Percentiles rank a stretch among this genome's conserved stretches.
These are phyloP conservation scores for Erythrophleum fordii DNA, from an alignment of 306 rosid genomes.

Conservation along the genomic window DNA sequence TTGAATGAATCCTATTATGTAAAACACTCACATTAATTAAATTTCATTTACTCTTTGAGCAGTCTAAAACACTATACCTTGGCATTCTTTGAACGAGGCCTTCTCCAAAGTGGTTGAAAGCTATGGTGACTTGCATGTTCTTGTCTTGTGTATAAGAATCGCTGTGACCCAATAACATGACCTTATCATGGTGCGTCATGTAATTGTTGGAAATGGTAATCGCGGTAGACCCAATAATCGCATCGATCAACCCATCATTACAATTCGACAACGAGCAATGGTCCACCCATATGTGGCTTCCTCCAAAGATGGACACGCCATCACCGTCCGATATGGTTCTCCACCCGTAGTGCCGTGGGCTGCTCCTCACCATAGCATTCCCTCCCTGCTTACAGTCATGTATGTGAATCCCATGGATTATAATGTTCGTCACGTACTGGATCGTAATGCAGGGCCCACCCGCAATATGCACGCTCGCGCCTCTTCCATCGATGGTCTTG, in stretches of 20 bases:
- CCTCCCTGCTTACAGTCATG: constrained; percentile 95
- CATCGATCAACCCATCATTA: constrained; percentile 78
- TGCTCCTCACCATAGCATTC: constrained; percentile 80
- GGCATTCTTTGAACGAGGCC: constrained; percentile 99
- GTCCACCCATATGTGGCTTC: constrained; percentile 93
- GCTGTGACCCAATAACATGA: constrained; percentile 90
- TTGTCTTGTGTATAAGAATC: constrained; percentile 83
- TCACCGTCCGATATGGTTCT: constrained; percentile 94
- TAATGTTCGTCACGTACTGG: constrained; percentile 84
- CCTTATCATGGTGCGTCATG: constrained; percentile 98
- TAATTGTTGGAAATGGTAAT: constrained; percentile 91
- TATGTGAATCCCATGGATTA: constrained; percentile 75
- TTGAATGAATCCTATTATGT: not conserved
- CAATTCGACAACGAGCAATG: constrained; percentile 91
- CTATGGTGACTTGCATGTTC: constrained; percentile 94
- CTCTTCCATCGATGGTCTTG: constrained; percentile 91
- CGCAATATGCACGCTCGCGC: constrained; percentile 90
- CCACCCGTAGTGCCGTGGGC: constrained; percentile 87
- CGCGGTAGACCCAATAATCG: constrained; percentile 82
- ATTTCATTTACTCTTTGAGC: not conserved
- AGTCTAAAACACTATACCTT: constrained; percentile 52
- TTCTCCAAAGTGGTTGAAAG: constrained; percentile 96
- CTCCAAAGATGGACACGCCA: constrained; percentile 94
- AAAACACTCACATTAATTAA: not conserved
- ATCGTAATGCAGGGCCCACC: constrained; percentile 98